Evolutionary conservation across 2,329 filamentous ascomycete species (phyloP), one percentile per base, ranked within the genome.

Genomic region (Penicillium sp.): DNA sequence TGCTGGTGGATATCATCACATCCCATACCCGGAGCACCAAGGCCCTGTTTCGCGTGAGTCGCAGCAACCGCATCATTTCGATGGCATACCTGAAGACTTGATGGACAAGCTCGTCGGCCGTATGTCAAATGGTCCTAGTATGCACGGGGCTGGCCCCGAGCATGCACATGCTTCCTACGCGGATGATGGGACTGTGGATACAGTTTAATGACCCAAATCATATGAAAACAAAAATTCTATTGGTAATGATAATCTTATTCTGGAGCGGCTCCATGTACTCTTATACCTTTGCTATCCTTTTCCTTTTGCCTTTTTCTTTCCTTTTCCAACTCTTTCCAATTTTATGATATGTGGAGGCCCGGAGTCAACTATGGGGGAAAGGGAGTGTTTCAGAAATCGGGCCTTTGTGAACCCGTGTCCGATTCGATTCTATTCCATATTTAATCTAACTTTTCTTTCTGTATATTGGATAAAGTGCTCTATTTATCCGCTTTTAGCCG

Each of bases 31-130:
- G 6, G 67, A 71, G 18, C 70, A 72, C 51, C 66, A 69, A 18
- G 65, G 56, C 12, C 48, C 72, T 7, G 67, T 65, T 5, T 67
- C 71, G 22, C 69, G 72, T 11, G 73, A 73, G 53, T 58, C 68
- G 25, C 68, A 73, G 37, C 70, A 68, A 45, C 49, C 56, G 31
- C 70, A 65, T 51, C 61, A 68, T 11, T 68, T 73, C 12, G 72
- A 74, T 46, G 67, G 65, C 2, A 57, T 74, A 22, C 63, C 70
- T 0, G 72, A 74, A 40, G 71, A 74, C 49, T 58, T 74, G 56
- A 72, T 73, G 57, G 70, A 73, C 46, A 74, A 73, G 58, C 54
- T 74, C 27, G 72, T 74, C 31, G 69, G 71, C 25, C 66, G 69
- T 18, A 68, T 74, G 51, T 60, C 72, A 33, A 63, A 62, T 27